Percentiles rank a stretch among this genome's conserved stretches.
Conservation (phyloP, 2,329 filamentous ascomycete genomes). For the Sarocladium kiliense region DNA sequence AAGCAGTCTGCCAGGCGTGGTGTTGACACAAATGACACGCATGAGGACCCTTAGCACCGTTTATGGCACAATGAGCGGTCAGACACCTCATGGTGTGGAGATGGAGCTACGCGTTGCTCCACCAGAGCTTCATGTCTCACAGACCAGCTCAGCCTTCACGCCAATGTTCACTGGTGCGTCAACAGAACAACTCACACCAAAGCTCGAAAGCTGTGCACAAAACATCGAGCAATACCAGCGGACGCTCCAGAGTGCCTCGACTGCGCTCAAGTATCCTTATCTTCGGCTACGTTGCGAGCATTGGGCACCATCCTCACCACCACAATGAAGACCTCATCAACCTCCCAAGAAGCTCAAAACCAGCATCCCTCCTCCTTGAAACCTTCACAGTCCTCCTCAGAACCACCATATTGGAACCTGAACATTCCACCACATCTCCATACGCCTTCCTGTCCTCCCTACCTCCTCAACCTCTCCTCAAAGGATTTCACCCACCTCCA, state of each 20-base stretch:
- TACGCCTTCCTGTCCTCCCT: constrained; percentile 65
- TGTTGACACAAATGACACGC: no score
- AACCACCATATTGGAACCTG: constrained; percentile 71
- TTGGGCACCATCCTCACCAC: no score
- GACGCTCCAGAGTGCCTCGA: no score
- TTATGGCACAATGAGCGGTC: not conserved
- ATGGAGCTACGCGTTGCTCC: not conserved
- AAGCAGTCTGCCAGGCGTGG: no score
- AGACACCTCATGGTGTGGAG: not conserved
- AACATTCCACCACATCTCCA: constrained; percentile 64
- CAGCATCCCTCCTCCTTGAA: constrained; percentile 23
- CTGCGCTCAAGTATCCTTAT: no score
- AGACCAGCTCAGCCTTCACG: not conserved
- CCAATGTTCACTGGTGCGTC: not conserved
- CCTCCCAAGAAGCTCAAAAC: not conserved
- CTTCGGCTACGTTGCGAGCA: no score
- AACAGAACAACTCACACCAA: not conserved
- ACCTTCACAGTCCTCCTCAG: not conserved
- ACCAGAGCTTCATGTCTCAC: not conserved
- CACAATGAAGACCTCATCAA: not conserved
- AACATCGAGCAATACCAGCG: no score
- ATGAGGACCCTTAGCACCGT: no score
- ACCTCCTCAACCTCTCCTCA: constrained; percentile 53
- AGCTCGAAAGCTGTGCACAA: not conserved
- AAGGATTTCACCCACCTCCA: constrained; percentile 69